Conservation (phyloP, 1,139 yeast genomes). For the Nakaseomyces glabratus region DNA sequence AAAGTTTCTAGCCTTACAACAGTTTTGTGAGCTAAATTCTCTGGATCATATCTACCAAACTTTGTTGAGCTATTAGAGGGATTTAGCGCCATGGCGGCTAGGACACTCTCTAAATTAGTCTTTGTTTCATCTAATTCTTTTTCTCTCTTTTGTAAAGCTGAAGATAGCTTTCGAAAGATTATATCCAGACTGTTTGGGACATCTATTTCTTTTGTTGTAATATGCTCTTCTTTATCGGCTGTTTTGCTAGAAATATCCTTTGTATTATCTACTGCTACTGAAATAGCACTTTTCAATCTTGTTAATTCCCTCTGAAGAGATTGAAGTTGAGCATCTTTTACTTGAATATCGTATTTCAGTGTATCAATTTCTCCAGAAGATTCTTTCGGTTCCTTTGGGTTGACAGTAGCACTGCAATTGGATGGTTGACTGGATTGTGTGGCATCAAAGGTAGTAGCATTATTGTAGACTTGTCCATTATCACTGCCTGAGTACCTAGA, state of each 20-base stretch:
- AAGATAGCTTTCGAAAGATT: constrained; percentile 36
- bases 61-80: constrained; percentile 38
- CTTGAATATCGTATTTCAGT: constrained; percentile 17
- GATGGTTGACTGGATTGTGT: no score
- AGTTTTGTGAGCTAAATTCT: constrained; percentile 70
- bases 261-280: constrained; percentile 12
- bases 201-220: constrained; percentile 8
- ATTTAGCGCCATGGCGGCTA: constrained; percentile 44
- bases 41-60: constrained; percentile 56
- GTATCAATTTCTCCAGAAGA: no score
- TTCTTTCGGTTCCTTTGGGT: no score
- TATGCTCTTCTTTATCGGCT: constrained; percentile 10
- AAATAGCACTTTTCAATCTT: constrained; percentile 23
- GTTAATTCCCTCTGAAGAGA: constrained; percentile 33
- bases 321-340: constrained; percentile 36
- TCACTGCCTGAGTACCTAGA: no score
- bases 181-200: constrained; percentile 21
- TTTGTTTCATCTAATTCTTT: constrained; percentile 53
- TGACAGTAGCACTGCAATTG: no score
- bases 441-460: no score
- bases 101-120: constrained; percentile 51
- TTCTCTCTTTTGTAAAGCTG: constrained; percentile 42
- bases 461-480: no score
- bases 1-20: constrained; percentile 53
- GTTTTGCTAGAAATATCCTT: constrained; percentile 14